These are phyloP conservation scores for Citropsis articulata DNA, from an alignment of 345 rosid genomes.

Conservation along the genomic window DNA sequence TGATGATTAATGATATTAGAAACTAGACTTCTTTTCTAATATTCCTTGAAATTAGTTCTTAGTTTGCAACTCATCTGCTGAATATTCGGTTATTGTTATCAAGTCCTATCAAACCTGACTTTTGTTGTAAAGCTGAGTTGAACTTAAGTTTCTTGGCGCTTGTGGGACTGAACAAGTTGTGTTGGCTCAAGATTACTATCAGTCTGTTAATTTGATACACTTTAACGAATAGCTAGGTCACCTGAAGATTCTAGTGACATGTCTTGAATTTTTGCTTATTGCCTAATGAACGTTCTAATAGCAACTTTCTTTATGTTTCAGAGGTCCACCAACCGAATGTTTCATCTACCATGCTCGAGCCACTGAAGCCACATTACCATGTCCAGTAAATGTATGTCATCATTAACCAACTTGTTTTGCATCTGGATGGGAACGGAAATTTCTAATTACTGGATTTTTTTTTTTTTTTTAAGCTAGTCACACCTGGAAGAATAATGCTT, in stretches of 20 bases:
- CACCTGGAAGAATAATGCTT: no score
- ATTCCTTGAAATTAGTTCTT: background rate
- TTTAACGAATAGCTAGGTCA: background rate
- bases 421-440: background rate
- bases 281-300: background rate
- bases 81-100: background rate
- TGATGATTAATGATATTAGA: background rate
- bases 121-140: background rate
- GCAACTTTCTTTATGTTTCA: constrained; percentile 34
- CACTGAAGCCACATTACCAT: constrained; percentile 52
- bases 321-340: constrained; percentile 97
- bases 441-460: background rate
- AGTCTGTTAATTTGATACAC: background rate
- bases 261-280: background rate
- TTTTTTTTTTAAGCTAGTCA: no score
- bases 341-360: constrained; percentile 90
- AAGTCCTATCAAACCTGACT: background rate
- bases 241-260: background rate
- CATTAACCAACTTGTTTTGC: background rate
- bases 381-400: constrained; percentile 39
- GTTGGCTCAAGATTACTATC: background rate
- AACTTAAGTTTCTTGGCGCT: background rate
- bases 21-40: background rate
- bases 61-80: background rate
- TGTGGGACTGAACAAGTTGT: background rate